phyloP scores from a whole-genome alignment of 257 asterid genomes.

The Solanum microdontum region DNA sequence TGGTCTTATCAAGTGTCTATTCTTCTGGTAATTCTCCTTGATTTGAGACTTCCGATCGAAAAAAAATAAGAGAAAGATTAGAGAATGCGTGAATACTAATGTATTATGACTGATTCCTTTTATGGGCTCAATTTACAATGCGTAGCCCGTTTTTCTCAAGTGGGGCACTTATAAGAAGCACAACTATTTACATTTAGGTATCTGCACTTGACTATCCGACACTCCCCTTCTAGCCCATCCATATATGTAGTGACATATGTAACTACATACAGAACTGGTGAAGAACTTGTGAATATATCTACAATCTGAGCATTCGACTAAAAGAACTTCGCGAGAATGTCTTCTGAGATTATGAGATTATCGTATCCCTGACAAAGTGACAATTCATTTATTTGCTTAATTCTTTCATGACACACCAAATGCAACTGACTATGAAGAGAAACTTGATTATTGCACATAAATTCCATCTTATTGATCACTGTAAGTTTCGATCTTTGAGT shows the following conservation, averaged over 20 bases:
- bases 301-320: background rate
- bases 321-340: background rate
- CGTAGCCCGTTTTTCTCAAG: background rate
- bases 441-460: background rate
- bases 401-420: background rate
- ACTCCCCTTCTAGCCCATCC: background rate
- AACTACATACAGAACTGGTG: background rate
- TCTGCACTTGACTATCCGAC: background rate
- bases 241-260: background rate
- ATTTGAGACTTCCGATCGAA: background rate
- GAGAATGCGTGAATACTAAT: background rate
- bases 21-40: background rate
- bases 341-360: background rate
- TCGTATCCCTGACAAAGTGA: background rate
- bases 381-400: background rate
- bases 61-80: background rate
- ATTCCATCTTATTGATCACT: background rate
- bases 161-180: background rate
- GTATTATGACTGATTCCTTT: background rate
- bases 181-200: background rate
- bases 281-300: background rate
- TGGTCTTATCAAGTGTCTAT: background rate
- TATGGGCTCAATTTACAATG: background rate
- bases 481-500: background rate
- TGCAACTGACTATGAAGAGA: background rate